These are phyloP conservation scores for Aphanomyces stellatus DNA, from an alignment of 352 stramenopile species.

Conservation along the genomic window DNA sequence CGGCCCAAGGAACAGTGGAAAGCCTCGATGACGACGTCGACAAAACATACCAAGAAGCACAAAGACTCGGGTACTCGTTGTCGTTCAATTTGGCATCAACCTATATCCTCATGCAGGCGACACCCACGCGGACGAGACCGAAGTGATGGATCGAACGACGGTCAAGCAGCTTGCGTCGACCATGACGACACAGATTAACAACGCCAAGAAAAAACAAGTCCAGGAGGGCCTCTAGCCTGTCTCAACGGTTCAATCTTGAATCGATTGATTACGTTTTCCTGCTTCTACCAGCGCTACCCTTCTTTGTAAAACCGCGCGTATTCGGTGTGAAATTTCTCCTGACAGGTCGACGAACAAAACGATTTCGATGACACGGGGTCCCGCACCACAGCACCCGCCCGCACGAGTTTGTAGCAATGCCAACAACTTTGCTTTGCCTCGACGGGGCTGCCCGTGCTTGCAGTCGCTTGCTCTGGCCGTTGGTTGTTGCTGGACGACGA, in stretches of 20 bases:
- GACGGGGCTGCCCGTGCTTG: constrained; percentile 27
- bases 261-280: no score
- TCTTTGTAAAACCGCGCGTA: constrained; percentile 38
- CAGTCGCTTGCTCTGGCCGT: constrained; percentile 36
- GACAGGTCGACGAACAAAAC: constrained; percentile 46
- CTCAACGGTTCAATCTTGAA: no score
- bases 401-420: constrained; percentile 66
- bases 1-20: constrained; percentile 36
- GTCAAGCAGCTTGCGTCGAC: constrained; percentile 74
- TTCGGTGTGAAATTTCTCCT: constrained; percentile 33
- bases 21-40: neutral
- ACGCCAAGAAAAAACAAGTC: constrained; percentile 41
- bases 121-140: constrained; percentile 43
- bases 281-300: neutral
- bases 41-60: neutral
- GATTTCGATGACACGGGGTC: constrained; percentile 37
- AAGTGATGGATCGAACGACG: constrained; percentile 70
- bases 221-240: constrained; percentile 15
- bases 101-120: no score
- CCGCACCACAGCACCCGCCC: constrained; percentile 30
- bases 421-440: constrained; percentile 44
- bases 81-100: neutral
- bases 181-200: constrained; percentile 52
- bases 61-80: constrained; percentile 26
- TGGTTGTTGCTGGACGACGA: constrained; percentile 6